Evolutionary conservation across 805 yeast genomes (phyloP).

Genomic region (Starmera dryadoides): DNA sequence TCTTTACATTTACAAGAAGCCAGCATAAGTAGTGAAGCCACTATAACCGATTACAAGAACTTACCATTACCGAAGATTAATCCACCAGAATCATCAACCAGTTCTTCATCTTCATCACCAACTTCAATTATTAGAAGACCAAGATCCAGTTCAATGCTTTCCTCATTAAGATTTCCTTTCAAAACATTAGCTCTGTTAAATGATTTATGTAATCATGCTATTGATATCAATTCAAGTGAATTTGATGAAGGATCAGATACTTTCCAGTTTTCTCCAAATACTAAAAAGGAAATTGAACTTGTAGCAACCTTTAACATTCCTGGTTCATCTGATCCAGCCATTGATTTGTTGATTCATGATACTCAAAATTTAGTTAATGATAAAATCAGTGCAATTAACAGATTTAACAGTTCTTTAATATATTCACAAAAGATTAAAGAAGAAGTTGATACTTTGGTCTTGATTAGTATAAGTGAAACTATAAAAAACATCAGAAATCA

Average conservation of each 20-base stretch:
- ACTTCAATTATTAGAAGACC: constrained; percentile 21
- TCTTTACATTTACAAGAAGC: constrained; percentile 18
- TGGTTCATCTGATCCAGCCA: constrained; percentile 56
- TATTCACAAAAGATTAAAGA: constrained; percentile 70
- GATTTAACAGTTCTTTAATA: constrained; percentile 67
- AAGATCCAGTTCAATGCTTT: constrained; percentile 34
- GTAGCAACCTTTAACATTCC: constrained; percentile 34
- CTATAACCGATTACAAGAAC: constrained; percentile 46
- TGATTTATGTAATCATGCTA: constrained; percentile 69
- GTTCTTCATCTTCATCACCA: constrained; percentile 9
- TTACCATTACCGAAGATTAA: constrained; percentile 33
- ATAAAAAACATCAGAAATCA: constrained; percentile 38
- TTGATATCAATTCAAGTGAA: constrained; percentile 68
- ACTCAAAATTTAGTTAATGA: constrained; percentile 52
- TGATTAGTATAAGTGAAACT: constrained; percentile 56
- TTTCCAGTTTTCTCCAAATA: constrained; percentile 49
- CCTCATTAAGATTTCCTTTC: constrained; percentile 47
- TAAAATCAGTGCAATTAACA: constrained; percentile 61
- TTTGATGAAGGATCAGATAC: constrained; percentile 22
- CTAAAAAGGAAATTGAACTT: constrained; percentile 46
- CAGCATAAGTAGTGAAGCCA: neutral
- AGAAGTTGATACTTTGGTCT: constrained; percentile 69
- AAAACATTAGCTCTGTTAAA: constrained; percentile 49
- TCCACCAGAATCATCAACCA: constrained; percentile 2
- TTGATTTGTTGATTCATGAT: constrained; percentile 55